phyloP scores from a whole-genome alignment of 116 monocot species.

The Phalaenopsis hybrid region DNA sequence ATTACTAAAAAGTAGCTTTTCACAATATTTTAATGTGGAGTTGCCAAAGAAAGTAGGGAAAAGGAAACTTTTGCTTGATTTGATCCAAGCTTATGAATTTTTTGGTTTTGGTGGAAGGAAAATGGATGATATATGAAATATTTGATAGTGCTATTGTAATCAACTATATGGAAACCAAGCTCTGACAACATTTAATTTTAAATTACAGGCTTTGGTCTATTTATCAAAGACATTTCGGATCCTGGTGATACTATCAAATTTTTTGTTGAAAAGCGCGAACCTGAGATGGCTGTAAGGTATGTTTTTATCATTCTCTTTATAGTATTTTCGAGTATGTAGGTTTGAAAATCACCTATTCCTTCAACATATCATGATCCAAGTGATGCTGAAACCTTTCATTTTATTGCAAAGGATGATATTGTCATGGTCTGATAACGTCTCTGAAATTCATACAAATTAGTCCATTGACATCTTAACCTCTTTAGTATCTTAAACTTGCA shows the following conservation, averaged over 20 bases:
- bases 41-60: neutral
- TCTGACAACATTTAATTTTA: constrained; percentile 10
- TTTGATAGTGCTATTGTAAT: neutral
- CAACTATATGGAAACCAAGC: neutral
- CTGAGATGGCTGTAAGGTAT: constrained; percentile 59
- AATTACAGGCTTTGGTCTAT: constrained; percentile 50
- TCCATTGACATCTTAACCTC: too few relatives aligned
- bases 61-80: neutral
- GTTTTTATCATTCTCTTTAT: neutral
- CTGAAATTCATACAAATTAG: too few relatives aligned
- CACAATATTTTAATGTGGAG: neutral
- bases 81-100: neutral
- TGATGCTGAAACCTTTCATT: too few relatives aligned
- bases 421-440: too few relatives aligned
- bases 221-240: constrained; percentile 41
- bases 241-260: constrained; percentile 50
- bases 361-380: too few relatives aligned
- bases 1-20: neutral
- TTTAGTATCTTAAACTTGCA: too few relatives aligned
- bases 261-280: constrained; percentile 51
- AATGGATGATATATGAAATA: neutral
- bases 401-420: too few relatives aligned
- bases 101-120: neutral
- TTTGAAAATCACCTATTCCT: too few relatives aligned
- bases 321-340: neutral